These are phyloP conservation scores for Gossypium davidsonii DNA, from an alignment of 441 rosid species.

Conservation along the genomic window DNA sequence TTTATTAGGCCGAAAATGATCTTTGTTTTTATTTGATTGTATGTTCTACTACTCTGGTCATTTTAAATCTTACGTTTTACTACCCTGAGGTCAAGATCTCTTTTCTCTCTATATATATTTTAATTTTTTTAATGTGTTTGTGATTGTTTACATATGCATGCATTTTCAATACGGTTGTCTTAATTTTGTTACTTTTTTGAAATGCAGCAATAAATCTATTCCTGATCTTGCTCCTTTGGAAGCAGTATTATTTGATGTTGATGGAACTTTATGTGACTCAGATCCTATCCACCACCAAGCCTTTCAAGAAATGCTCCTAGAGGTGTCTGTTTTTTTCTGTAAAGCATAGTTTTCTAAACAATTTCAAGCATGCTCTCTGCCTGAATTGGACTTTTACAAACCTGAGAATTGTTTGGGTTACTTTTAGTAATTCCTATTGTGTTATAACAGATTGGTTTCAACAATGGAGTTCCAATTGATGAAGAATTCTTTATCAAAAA, in stretches of 20 bases:
- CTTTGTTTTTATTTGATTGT: not conserved
- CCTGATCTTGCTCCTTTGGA: constrained; percentile 65
- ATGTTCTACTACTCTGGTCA: not conserved
- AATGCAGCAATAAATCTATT: constrained; percentile 52
- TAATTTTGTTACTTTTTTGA: not conserved
- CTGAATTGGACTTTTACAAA: not conserved
- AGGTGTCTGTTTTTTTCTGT: constrained; percentile 34
- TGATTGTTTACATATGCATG: not conserved
- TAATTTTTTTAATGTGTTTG: not conserved
- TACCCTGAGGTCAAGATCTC: not conserved
- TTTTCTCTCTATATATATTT: not conserved
- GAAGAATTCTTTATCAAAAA: constrained; percentile 61
- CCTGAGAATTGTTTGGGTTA: not conserved
- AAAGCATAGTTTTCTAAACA: not conserved
- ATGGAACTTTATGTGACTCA: constrained; percentile 92
- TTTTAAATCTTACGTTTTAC: not conserved
- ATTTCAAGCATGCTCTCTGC: not conserved
- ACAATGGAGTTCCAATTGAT: constrained; percentile 71
- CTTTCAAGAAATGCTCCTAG: constrained; percentile 59
- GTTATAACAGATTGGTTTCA: constrained; percentile 65
- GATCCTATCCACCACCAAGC: constrained; percentile 75
- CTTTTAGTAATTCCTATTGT: constrained; percentile 3
- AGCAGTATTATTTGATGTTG: constrained; percentile 81
- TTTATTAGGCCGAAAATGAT: not conserved
- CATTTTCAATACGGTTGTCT: not conserved